Evolutionary conservation across 352 stramenopile species (phyloP).

Genomic region (Globisporangium solare): DNA sequence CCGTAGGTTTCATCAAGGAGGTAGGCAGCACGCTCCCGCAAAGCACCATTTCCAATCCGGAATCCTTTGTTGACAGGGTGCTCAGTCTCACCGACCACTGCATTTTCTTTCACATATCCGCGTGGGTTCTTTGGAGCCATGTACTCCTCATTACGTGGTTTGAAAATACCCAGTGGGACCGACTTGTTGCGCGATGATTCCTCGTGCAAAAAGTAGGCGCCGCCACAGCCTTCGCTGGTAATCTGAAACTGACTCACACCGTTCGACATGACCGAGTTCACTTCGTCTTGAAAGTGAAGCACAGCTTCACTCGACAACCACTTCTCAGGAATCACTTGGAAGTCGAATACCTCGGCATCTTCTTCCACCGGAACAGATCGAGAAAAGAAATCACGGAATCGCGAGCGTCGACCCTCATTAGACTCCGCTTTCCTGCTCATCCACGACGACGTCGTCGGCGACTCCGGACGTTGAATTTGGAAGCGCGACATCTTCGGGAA

Average conservation of each 20-base stretch:
- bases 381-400: slow-evolving; percentile 10
- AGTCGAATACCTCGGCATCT: neutral
- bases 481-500: slow-evolving; percentile 8
- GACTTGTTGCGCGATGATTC: slow-evolving; percentile 14
- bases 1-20: slow-evolving; percentile 74
- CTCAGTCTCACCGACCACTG: slow-evolving; percentile 71
- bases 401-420: neutral
- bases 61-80: slow-evolving; percentile 86
- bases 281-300: slow-evolving; percentile 35
- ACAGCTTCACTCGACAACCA: slow-evolving; percentile 46
- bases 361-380: neutral
- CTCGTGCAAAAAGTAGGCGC: slow-evolving; percentile 58
- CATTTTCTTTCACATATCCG: slow-evolving; percentile 87
- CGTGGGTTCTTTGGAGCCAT: slow-evolving; percentile 98
- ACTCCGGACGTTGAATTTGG: slow-evolving; percentile 6
- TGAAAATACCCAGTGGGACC: slow-evolving; percentile 89
- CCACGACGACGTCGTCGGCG: neutral
- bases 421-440: too few relatives aligned
- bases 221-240: slow-evolving; percentile 76
- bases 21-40: slow-evolving; percentile 82
- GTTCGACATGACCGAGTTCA: slow-evolving; percentile 32
- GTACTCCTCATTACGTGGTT: slow-evolving; percentile 98
- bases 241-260: slow-evolving; percentile 41
- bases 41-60: slow-evolving; percentile 76
- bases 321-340: slow-evolving; percentile 14